Conservation (phyloP, 805 yeast species). For the Candida nitratophila region DNA sequence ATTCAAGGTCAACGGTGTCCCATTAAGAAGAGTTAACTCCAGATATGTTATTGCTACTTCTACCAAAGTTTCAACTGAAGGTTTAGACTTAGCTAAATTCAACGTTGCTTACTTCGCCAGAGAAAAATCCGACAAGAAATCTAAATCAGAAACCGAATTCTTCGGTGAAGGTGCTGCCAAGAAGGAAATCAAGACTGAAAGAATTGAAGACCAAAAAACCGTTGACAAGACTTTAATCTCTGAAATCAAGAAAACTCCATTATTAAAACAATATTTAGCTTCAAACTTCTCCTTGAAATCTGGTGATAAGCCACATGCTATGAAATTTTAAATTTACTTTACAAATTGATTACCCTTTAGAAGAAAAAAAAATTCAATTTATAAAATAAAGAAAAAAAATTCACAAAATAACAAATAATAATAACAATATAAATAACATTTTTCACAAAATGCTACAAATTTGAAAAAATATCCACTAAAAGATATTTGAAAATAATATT, state of each 20-base stretch:
- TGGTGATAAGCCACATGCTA: slow-evolving; percentile 98
- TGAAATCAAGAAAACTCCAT: slow-evolving; percentile 95
- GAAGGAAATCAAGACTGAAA: slow-evolving; percentile 87
- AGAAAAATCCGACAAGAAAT: slow-evolving; percentile 77
- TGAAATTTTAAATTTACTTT: slow-evolving; percentile 69
- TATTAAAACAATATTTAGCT: slow-evolving; percentile 93
- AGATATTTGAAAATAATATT: too few species aligned
- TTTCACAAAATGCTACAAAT: too few species aligned
- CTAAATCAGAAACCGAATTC: slow-evolving; percentile 90
- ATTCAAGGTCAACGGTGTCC: slow-evolving; percentile 99
- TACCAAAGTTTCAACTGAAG: slow-evolving; percentile 72
- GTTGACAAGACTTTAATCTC: slow-evolving; percentile 90
- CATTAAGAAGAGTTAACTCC: slow-evolving; percentile 98
- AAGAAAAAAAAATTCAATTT: too few species aligned
- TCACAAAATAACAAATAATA: not conserved
- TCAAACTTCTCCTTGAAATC: slow-evolving; percentile 92
- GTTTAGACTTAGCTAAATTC: slow-evolving; percentile 85
- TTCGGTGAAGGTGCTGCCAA: slow-evolving; percentile 73
- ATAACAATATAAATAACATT: not conserved
- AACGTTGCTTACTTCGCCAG: slow-evolving; percentile 93
- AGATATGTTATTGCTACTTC: slow-evolving; percentile 99
- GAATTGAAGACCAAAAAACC: slow-evolving; percentile 93
- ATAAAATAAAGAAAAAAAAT: not conserved
- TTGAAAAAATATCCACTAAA: too few species aligned
- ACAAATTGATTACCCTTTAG: too few species aligned